Percentiles rank a stretch among this genome's conserved stretches.
phyloP scores from a whole-genome alignment of 208 protist genomes.

The Chromosphaera perkinsii region DNA sequence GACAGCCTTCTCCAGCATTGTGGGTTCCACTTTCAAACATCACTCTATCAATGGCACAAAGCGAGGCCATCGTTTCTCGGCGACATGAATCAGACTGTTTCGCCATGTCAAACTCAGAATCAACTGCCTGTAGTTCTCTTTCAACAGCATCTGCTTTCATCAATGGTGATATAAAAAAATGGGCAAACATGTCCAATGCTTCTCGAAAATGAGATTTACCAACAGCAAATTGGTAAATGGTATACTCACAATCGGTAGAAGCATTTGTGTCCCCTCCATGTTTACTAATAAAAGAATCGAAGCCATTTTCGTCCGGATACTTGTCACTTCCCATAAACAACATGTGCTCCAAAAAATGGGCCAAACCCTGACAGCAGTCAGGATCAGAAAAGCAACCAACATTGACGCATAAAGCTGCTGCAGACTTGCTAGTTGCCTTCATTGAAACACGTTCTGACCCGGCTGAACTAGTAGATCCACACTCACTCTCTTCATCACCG shows the following conservation, averaged over 20 bases:
- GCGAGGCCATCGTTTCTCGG: too few species aligned
- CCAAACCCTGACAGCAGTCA: slow-evolving; percentile 12
- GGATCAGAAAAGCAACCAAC: slow-evolving; percentile 29
- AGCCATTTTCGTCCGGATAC: slow-evolving; percentile 29
- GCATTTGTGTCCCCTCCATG: slow-evolving; percentile 26
- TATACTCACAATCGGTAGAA: slow-evolving; percentile 21
- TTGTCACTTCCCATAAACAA: slow-evolving; percentile 28
- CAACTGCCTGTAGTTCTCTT: slow-evolving; percentile 9
- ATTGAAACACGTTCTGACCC: too few species aligned
- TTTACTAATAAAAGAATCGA: slow-evolving; percentile 22
- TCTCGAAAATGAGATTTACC: background rate
- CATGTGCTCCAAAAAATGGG: slow-evolving; percentile 34
- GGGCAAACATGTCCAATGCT: slow-evolving; percentile 14
- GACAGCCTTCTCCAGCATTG: background rate
- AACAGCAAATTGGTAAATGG: slow-evolving; percentile 24
- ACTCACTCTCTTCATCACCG: too few species aligned
- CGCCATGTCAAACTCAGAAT: slow-evolving; percentile 24
- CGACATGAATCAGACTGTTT: background rate
- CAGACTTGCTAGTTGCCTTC: too few species aligned
- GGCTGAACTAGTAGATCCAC: too few species aligned
- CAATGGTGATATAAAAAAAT: slow-evolving; percentile 21
- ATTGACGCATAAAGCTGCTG: slow-evolving; percentile 20
- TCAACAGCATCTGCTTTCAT: background rate
- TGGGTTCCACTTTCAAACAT: too few species aligned
- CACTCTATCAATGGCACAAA: too few species aligned